Conservation (phyloP, 768 basidiomycete genomes). For the Boletus pseudo-olivaceus region DNA sequence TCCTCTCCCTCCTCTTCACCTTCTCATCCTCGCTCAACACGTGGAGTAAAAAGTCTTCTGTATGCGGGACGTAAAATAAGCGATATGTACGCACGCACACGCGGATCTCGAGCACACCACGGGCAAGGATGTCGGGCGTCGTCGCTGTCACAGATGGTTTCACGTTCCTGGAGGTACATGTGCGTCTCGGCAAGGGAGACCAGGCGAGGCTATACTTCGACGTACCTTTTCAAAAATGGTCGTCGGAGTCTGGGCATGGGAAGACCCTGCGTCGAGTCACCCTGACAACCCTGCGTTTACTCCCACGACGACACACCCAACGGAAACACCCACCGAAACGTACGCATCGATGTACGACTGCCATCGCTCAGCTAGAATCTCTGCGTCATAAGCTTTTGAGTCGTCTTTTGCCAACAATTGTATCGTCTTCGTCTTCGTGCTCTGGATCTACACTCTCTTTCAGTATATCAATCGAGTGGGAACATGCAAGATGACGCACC, state of each 20-base stretch:
- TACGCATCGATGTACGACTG: slow-evolving; percentile 76
- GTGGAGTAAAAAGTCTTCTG: slow-evolving; percentile 23
- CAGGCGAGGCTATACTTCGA: not conserved
- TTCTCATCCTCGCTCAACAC: slow-evolving; percentile 8
- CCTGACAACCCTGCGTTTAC: slow-evolving; percentile 35
- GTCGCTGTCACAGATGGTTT: slow-evolving; percentile 16
- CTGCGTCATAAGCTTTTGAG: slow-evolving; percentile 68
- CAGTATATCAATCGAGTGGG: not conserved
- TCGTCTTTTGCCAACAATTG: slow-evolving; percentile 82
- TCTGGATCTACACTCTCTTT: slow-evolving; percentile 48
- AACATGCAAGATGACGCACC: slow-evolving; percentile 41
- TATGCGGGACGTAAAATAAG: slow-evolving; percentile 25
- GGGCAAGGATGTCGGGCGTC: slow-evolving; percentile 45
- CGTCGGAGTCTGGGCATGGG: slow-evolving; percentile 41
- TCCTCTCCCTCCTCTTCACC: not conserved
- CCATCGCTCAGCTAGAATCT: slow-evolving; percentile 75
- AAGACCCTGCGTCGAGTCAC: slow-evolving; percentile 54
- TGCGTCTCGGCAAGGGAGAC: not conserved
- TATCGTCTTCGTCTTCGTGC: slow-evolving; percentile 63
- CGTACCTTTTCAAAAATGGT: slow-evolving; percentile 69
- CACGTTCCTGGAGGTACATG: slow-evolving; percentile 17
- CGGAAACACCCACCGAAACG: slow-evolving; percentile 48
- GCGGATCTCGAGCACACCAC: slow-evolving; percentile 72
- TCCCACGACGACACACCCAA: not conserved
- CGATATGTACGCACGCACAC: slow-evolving; percentile 51